Conservation (phyloP, 352 stramenopile genomes). For the Sclerospora graminicola region DNA sequence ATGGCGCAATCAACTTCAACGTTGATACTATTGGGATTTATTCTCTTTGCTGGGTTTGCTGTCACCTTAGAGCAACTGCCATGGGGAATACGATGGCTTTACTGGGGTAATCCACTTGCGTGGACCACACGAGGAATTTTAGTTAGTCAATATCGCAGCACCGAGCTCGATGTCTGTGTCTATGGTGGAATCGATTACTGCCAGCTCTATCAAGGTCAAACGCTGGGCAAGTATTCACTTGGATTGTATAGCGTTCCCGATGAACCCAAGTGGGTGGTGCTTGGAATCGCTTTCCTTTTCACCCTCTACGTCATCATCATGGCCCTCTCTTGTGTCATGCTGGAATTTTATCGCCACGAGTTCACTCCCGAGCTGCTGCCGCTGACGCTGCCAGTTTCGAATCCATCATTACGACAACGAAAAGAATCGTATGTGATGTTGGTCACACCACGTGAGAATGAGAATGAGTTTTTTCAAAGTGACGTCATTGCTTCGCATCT, state of each 20-base stretch:
- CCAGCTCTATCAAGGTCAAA: slow-evolving; percentile 14
- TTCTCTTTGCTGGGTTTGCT: slow-evolving; percentile 42
- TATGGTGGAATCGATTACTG: slow-evolving; percentile 36
- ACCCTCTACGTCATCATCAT: slow-evolving; percentile 18
- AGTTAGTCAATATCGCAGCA: slow-evolving; percentile 35
- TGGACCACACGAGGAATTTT: slow-evolving; percentile 31
- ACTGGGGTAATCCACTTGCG: slow-evolving; percentile 48
- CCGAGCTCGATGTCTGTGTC: slow-evolving; percentile 20
- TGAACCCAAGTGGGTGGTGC: slow-evolving; percentile 26
- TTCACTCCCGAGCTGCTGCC: slow-evolving; percentile 1
- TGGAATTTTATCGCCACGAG: slow-evolving; percentile 30
- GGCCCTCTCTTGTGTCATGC: slow-evolving; percentile 25
- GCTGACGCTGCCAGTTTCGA: slow-evolving; percentile 1
- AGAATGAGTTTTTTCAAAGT: slow-evolving; percentile 18
- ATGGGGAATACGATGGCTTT: slow-evolving; percentile 31
- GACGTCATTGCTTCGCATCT: slow-evolving; percentile 12
- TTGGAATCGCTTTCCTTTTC: slow-evolving; percentile 23
- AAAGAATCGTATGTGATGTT: slow-evolving; percentile 31
- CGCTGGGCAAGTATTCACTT: slow-evolving; percentile 31
- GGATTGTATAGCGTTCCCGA: slow-evolving; percentile 27
- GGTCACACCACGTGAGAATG: slow-evolving; percentile 16
- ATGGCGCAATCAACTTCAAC: slow-evolving; percentile 34
- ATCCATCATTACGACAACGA: slow-evolving; percentile 2
- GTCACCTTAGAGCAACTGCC: slow-evolving; percentile 31
- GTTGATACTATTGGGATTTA: slow-evolving; percentile 28